Evolutionary conservation across 1,284 basidiomycete genomes (phyloP).

Genomic region (Gymnopus androsaceus): DNA sequence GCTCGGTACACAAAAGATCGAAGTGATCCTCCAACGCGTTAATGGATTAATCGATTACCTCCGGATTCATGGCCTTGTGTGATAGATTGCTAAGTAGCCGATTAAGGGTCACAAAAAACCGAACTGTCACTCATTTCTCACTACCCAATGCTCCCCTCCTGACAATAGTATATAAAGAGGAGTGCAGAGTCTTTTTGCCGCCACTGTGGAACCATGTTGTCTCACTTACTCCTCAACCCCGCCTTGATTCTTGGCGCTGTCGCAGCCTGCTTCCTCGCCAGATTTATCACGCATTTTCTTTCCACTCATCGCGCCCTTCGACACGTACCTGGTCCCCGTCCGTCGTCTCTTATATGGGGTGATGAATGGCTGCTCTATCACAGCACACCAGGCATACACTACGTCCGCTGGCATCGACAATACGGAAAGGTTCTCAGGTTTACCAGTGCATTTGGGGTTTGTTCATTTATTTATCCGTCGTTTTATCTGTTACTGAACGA

Average conservation of each 20-base stretch:
- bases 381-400: constrained; percentile 46
- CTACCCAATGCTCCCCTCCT: not conserved
- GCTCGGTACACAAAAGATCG: not conserved
- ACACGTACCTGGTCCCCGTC: constrained; percentile 48
- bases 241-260: not conserved
- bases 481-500: constrained; percentile 4
- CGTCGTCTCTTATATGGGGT: constrained; percentile 55
- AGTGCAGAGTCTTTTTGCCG: not conserved
- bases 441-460: constrained; percentile 55
- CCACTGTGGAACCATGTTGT: not conserved
- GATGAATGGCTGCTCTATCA: constrained; percentile 57
- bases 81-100: not conserved
- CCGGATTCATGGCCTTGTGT: not conserved
- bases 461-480: constrained; percentile 18
- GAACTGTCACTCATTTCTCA: not conserved
- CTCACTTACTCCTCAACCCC: not conserved
- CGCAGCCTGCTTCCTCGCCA: constrained; percentile 24
- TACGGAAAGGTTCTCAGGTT: constrained; percentile 57
- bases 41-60: not conserved
- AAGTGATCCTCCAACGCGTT: not conserved
- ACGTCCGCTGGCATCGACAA: constrained; percentile 49
- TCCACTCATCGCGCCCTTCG: constrained; percentile 34
- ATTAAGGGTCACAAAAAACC: not conserved
- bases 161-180: constrained; percentile 1
- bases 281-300: constrained; percentile 31